Conservation (phyloP, 1,284 basidiomycete species). For the Gomphus bonarii region DNA sequence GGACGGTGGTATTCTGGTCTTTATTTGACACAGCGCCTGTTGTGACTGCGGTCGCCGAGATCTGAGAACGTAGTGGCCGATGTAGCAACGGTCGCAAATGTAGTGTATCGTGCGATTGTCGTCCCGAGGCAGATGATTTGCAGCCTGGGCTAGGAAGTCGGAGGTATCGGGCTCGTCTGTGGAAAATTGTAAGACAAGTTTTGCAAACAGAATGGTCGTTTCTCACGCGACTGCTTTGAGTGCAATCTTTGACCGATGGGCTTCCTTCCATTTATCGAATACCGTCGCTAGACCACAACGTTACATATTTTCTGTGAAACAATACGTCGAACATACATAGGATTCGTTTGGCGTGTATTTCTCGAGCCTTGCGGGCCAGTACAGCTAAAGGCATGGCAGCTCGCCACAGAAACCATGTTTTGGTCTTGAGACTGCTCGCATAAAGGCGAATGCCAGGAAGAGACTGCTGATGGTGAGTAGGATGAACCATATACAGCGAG, state of each 20-base stretch:
- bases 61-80: conserved; percentile 24
- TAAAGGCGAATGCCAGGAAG: conserved; percentile 67
- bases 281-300: conserved; percentile 33
- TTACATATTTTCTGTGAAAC: neutral
- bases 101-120: conserved; percentile 13
- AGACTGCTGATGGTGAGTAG: conserved; percentile 31
- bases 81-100: conserved; percentile 15
- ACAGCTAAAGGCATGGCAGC: conserved; percentile 58
- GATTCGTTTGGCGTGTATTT: conserved; percentile 41
- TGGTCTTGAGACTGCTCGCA: conserved; percentile 46
- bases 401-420: conserved; percentile 56
- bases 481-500: neutral
- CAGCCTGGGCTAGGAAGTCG: conserved; percentile 43
- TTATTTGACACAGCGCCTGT: conserved; percentile 23
- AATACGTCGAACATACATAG: conserved; percentile 38
- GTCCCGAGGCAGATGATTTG: conserved; percentile 10
- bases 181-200: neutral
- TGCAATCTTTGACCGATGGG: conserved; percentile 56
- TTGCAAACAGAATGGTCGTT: conserved; percentile 7
- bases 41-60: conserved; percentile 22
- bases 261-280: conserved; percentile 55
- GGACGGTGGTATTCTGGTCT: conserved; percentile 19
- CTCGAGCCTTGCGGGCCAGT: conserved; percentile 53
- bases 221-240: conserved; percentile 75
- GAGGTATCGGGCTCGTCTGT: conserved; percentile 56